Evolutionary conservation across 441 rosid species (phyloP), one percentile per base, ranked within the genome.

Genomic region (Pelargonium citronellum): DNA sequence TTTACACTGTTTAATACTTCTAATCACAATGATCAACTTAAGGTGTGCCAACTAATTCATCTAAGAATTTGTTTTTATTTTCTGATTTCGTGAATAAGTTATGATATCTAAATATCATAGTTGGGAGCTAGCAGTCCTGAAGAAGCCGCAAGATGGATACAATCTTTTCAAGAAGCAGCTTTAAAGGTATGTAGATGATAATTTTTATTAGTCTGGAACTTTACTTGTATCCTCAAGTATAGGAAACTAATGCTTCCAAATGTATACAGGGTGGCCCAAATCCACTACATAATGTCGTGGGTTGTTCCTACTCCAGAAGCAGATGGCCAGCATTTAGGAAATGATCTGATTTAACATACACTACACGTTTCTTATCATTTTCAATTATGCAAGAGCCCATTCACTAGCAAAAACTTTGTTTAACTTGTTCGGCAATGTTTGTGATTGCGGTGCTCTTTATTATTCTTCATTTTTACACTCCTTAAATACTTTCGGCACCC

Each of bases 131-230:
- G 90, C 78, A 87, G 99, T 76, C 92, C 99, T 61, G 96, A 94
- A 73, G 99, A 91, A 83, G 99, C 97, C 71, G 99, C 96, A 60
- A 87, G 84, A 80, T 94, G 99, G 99, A 94, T 94, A 75, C 95
- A 84, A 78, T 84, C 85, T 22, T 83, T 94, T 49, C 88, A 90
- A 78, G 90, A 91, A 74, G 83, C 87, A 65, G 92, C 96, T 72
- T 77, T 90, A 75, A 86, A 94, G 97, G 96, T 94, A 49, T 17
- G 16, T 49, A 64, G 74, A 49, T 39, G 58, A 71, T 77, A 51
- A 24, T 69, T 27, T 37, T 63, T 74, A 20, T 73, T 68, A 66
- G 55, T 37, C 5, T 37, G 63, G 22, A 44, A 51, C 22, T 58
- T 68, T 22, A 64, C 62, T 77, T 34, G 16, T 66, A 15, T 74